Conservation (phyloP, 768 basidiomycete species). For the Omphalotus guepiniiformis region DNA sequence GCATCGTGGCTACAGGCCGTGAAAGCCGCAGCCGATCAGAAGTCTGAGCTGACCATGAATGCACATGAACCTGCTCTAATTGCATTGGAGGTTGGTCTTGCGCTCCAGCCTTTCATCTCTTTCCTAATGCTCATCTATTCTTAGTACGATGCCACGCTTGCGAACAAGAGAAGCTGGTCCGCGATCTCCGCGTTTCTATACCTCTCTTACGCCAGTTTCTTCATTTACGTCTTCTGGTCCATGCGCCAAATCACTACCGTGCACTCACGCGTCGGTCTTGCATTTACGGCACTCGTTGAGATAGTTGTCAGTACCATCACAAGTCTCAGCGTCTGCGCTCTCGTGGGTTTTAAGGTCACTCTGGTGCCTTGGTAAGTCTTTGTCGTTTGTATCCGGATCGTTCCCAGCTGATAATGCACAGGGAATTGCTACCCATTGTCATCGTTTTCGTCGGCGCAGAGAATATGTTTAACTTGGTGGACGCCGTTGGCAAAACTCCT, state of each 20-base stretch:
- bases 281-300: conserved; percentile 91
- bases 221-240: conserved; percentile 70
- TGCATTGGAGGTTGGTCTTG: conserved; percentile 39
- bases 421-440: conserved; percentile 88
- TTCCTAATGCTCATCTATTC: conserved; percentile 9
- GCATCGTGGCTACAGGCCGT: conserved; percentile 59
- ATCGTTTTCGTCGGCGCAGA: conserved; percentile 95
- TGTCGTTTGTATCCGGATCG: neutral
- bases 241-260: conserved; percentile 77
- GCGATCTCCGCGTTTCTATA: conserved; percentile 70
- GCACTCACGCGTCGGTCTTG: conserved; percentile 87
- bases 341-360: conserved; percentile 83
- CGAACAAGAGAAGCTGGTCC: conserved; percentile 44
- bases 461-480: conserved; percentile 94
- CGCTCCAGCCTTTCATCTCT: neutral
- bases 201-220: conserved; percentile 71
- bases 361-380: conserved; percentile 82
- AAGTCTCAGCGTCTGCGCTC: conserved; percentile 86
- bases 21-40: conserved; percentile 26
- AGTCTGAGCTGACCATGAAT: conserved; percentile 26
- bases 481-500: conserved; percentile 79
- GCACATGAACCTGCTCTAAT: conserved; percentile 37
- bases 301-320: conserved; percentile 91
- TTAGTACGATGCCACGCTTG: conserved; percentile 51
- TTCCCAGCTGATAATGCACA: conserved; percentile 21